Percentiles rank a stretch among this genome's conserved stretches.
phyloP scores from a whole-genome alignment of 495 filamentous ascomycete genomes.

The Neurospora sp. region DNA sequence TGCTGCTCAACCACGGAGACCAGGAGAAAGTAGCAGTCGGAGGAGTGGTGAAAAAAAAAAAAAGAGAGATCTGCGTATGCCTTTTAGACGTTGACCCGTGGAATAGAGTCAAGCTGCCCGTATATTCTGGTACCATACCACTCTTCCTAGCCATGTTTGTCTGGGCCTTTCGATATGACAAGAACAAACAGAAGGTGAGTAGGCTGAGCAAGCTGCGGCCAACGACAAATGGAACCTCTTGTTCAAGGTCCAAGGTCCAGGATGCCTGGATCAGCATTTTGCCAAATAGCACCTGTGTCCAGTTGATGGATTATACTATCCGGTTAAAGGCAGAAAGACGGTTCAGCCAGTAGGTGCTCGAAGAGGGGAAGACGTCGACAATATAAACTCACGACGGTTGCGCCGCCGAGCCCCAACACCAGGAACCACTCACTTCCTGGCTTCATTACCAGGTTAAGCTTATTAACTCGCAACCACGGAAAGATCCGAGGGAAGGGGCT shows the following conservation, averaged over 20 bases:
- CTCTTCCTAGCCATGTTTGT: background rate
- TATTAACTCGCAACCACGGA: background rate
- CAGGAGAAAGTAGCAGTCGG: background rate
- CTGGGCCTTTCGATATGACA: background rate
- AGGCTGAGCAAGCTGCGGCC: background rate
- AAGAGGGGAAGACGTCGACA: background rate
- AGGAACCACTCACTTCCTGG: background rate
- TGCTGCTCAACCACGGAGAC: background rate
- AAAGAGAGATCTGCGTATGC: background rate
- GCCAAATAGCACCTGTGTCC: conserved; percentile 17
- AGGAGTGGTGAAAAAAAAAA: background rate
- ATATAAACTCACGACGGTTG: background rate
- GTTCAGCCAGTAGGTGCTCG: background rate
- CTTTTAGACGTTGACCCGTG: background rate
- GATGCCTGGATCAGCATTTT: conserved; percentile 17
- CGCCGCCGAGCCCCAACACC: background rate
- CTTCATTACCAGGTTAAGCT: background rate
- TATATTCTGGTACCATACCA: background rate
- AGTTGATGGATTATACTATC: conserved; percentile 14
- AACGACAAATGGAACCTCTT: conserved; percentile 4
- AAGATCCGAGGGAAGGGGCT: conserved; percentile 1
- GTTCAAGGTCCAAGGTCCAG: conserved; percentile 3
- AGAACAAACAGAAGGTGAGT: conserved; percentile 1
- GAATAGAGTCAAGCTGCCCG: background rate
- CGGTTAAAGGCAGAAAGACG: conserved; percentile 16